Base-by-base conservation (phyloP, 208 protist species). In the Balamuthia mandrillaris region DNA sequence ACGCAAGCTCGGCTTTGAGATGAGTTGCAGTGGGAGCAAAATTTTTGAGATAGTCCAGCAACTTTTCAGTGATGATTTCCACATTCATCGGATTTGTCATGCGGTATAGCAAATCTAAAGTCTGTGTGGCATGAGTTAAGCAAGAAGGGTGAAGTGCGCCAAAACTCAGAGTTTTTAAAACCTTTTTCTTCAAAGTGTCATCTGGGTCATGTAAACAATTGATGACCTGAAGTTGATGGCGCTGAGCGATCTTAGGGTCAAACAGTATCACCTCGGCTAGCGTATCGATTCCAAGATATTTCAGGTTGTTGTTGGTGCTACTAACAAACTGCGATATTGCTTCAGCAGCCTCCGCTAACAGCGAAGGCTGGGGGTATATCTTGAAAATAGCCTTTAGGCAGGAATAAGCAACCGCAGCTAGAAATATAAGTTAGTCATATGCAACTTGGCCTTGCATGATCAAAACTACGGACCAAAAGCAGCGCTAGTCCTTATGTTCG, bases 51-150 rank as follows among this genome's bases (percentile, higher is more conserved):
- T 95, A 96, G n/a, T 88, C 86, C n/a, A 97, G 75, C 16, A 98
- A 86, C 60, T 94, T 94, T 1, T 92, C 89, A 4, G 94, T 91
- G 72, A 99, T 96, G 29, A 95, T 85, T 45, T 88, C 89, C 10
- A 98, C 94, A 87, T 98, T 98, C 68, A 92, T 81, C 7, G 90
- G 72, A 87, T 98, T 97, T 37, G 95, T 97, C 95, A 98, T 98
- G 27, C 90, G 86, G 87, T 95, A 96, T 39, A 98, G 94, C 51
- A 98, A 87, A 68, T 96, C 94, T 27, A 98, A 91, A 35, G 94
- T 96, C 74, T 90, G 52, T 4, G 37, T 27, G 14, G 63, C 4
- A 27, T 35, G 29, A 52, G 27, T 18, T 35, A 24, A 44, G 1
- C 52, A 78, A 41, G 21, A 29, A 54, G 35, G 7, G 21, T 42